A percentile compares a stretch with the other conserved stretches of the same genome.
Conservation (phyloP, 2,329 filamentous ascomycete genomes). For the Phyllosticta paracitricarpa region DNA sequence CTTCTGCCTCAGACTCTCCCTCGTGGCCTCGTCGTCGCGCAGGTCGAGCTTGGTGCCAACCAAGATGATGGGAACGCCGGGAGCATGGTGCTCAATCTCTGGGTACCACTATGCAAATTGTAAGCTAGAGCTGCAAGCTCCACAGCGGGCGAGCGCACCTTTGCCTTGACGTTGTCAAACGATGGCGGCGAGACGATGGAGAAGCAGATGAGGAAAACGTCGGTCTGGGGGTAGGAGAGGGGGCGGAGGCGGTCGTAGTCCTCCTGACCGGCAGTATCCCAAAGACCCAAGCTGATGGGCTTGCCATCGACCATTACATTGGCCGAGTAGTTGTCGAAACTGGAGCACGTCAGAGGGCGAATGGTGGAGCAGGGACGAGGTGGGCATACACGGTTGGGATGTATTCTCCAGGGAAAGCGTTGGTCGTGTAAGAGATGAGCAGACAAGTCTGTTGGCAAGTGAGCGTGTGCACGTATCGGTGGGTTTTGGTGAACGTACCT, state of each 20-base stretch:
- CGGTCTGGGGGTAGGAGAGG: constrained; percentile 94
- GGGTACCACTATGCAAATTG: constrained; percentile 67
- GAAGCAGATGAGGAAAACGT: constrained; percentile 97
- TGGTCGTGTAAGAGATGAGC: constrained; percentile 97
- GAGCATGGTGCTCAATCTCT: constrained; percentile 94
- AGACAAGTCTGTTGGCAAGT: constrained; percentile 72
- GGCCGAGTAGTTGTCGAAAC: constrained; percentile 98
- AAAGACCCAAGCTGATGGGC: constrained; percentile 90
- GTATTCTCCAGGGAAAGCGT: constrained; percentile 99
- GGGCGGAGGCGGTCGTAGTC: constrained; percentile 94
- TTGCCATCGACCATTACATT: constrained; percentile 99
- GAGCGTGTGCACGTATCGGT: constrained; percentile 19
- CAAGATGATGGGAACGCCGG: constrained; percentile 89
- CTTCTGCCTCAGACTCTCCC: constrained; percentile 75
- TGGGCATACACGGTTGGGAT: constrained; percentile 83
- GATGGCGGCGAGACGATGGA: constrained; percentile 96
- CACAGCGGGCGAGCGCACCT: constrained; percentile 48
- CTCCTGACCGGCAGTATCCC: constrained; percentile 98
- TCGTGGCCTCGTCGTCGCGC: constrained; percentile 74
- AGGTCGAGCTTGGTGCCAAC: constrained; percentile 96
- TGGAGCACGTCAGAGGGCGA: constrained; percentile 28
- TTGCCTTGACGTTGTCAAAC: constrained; percentile 97
- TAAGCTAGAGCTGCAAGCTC: constrained; percentile 15
- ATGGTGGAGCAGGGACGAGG: neutral
- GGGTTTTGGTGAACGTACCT: constrained; percentile 50